These are phyloP conservation scores for Chalara sp. DNA, from an alignment of 2,329 filamentous ascomycete genomes.

Conservation along the genomic window DNA sequence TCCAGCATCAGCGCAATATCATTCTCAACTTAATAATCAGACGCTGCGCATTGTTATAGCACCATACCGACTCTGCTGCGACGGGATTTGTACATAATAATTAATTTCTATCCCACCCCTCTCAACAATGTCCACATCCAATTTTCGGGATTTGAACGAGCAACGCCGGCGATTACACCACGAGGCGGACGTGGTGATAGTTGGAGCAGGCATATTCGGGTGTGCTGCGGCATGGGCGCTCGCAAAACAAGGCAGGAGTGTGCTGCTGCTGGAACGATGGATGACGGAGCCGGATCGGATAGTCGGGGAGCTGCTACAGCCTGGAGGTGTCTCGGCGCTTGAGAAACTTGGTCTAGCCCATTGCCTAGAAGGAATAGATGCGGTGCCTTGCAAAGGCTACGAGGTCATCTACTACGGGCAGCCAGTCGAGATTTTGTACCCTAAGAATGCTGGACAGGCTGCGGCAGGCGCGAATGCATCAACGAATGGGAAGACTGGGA, in stretches of 20 bases:
- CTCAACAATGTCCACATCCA: conserved; percentile 11
- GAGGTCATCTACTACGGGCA: conserved; percentile 76
- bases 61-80: too few species aligned
- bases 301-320: conserved; percentile 90
- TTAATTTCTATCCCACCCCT: not conserved
- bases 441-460: conserved; percentile 43
- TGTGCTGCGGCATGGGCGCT: conserved; percentile 80
- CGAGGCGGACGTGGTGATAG: conserved; percentile 78
- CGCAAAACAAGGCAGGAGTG: conserved; percentile 82
- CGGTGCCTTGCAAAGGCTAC: conserved; percentile 77
- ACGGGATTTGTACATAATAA: too few species aligned
- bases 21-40: too few species aligned
- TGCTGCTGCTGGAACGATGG: conserved; percentile 81
- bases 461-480: conserved; percentile 13
- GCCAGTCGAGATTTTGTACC: conserved; percentile 72
- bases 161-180: conserved; percentile 47
- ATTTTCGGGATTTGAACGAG: conserved; percentile 19
- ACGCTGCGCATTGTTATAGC: too few species aligned
- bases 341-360: conserved; percentile 72
- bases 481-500: conserved; percentile 28
- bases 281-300: conserved; percentile 93
- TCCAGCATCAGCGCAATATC: too few species aligned
- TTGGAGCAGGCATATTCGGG: conserved; percentile 86
- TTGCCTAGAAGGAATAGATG: conserved; percentile 84
- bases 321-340: conserved; percentile 78